Percentiles rank a stretch among this genome's conserved stretches.
Evolutionary conservation across 495 filamentous ascomycete species (phyloP).

Genomic region (Apiosordaria backusii): DNA sequence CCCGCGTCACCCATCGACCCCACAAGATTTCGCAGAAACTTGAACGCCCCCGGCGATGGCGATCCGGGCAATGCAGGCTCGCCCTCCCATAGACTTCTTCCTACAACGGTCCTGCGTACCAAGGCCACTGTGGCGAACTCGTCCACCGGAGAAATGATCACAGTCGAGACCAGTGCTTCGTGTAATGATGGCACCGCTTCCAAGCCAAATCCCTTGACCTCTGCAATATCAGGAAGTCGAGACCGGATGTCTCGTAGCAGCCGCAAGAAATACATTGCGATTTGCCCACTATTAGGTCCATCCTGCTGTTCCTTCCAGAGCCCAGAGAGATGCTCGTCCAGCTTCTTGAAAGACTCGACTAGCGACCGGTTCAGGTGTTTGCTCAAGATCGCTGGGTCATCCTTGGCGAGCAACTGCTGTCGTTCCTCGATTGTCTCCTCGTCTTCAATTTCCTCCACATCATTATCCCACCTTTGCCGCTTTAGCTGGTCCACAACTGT

Average conservation of each 20-base stretch:
- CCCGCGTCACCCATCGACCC: slow-evolving; percentile 66
- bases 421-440: slow-evolving; percentile 66
- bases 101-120: slow-evolving; percentile 40
- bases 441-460: slow-evolving; percentile 71
- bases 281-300: slow-evolving; percentile 44
- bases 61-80: slow-evolving; percentile 72
- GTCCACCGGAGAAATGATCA: slow-evolving; percentile 37
- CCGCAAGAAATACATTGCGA: slow-evolving; percentile 71
- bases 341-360: slow-evolving; percentile 51
- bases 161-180: slow-evolving; percentile 44
- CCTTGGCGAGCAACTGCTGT: slow-evolving; percentile 60
- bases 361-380: slow-evolving; percentile 58
- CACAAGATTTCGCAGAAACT: slow-evolving; percentile 63
- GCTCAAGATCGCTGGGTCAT: slow-evolving; percentile 66
- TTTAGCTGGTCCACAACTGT: slow-evolving; percentile 62
- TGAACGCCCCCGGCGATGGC: slow-evolving; percentile 73
- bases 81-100: slow-evolving; percentile 72
- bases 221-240: slow-evolving; percentile 53
- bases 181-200: slow-evolving; percentile 57
- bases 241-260: slow-evolving; percentile 70
- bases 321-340: slow-evolving; percentile 54
- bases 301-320: slow-evolving; percentile 45
- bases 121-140: slow-evolving; percentile 38
- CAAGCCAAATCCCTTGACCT: slow-evolving; percentile 45
- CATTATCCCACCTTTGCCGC: slow-evolving; percentile 69